Evolutionary conservation across 176 grass and related monocot species (phyloP).

Genomic region (Oryza coarctata): DNA sequence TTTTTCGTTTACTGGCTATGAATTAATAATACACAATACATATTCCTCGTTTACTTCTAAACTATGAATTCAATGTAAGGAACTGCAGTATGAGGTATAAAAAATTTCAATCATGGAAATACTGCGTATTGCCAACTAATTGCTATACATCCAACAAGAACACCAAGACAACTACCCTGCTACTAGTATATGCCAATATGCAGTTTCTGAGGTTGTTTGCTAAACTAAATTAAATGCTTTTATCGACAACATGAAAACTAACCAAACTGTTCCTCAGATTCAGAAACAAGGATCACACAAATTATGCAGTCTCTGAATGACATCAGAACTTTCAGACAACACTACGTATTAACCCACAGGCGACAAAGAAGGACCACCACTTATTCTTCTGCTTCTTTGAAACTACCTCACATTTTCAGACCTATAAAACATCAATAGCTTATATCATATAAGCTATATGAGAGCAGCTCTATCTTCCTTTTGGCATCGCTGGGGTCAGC

Average conservation of each 20-base stretch:
- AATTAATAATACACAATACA: neutral
- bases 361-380: neutral
- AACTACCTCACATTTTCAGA: neutral
- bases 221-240: constrained; percentile 8
- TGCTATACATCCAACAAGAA: constrained; percentile 2
- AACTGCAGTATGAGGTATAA: neutral
- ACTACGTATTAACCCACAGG: neutral
- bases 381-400: neutral
- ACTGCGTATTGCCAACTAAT: neutral
- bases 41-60: neutral
- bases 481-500: constrained; percentile 35
- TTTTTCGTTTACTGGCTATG: neutral
- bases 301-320: neutral
- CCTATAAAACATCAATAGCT: neutral
- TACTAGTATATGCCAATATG: neutral
- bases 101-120: neutral
- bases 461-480: constrained; percentile 27
- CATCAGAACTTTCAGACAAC: neutral
- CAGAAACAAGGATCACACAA: constrained; percentile 9
- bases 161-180: neutral
- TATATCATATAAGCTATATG: neutral
- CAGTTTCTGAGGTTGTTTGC: neutral
- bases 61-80: neutral
- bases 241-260: neutral
- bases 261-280: constrained; percentile 7